A percentile compares a stretch with the other conserved stretches of the same genome.
These are phyloP conservation scores for Phaseolus lunatus DNA, from an alignment of 306 rosid species.

Conservation along the genomic window DNA sequence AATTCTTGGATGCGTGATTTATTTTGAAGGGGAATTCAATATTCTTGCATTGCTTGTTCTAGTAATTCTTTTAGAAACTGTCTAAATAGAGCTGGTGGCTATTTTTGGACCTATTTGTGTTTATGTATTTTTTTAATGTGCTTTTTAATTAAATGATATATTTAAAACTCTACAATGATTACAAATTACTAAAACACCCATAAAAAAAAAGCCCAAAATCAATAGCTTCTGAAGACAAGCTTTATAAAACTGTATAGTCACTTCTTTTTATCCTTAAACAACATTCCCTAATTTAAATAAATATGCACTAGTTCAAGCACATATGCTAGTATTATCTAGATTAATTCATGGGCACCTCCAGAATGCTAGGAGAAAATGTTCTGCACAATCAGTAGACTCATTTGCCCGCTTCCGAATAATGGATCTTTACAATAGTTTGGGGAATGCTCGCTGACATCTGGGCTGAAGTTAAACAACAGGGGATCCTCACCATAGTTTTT, in stretches of 20 bases:
- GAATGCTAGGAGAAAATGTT: conserved; percentile 16
- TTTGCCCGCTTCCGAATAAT: not conserved
- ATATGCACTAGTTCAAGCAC: not conserved
- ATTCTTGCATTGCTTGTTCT: not conserved
- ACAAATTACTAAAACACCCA: not conserved
- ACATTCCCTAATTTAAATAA: not conserved
- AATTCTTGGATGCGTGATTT: too few relatives aligned
- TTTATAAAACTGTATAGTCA: not conserved
- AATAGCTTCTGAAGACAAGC: not conserved
- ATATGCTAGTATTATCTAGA: conserved; percentile 3
- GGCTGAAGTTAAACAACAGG: conserved; percentile 17
- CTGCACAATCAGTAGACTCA: not conserved
- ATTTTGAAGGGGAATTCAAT: too few relatives aligned
- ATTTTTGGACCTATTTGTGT: not conserved
- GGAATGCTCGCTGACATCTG: not conserved
- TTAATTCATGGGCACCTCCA: conserved; percentile 2
- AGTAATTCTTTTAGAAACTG: not conserved
- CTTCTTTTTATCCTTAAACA: conserved; percentile 2
- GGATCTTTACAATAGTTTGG: not conserved
- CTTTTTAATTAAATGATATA: not conserved
- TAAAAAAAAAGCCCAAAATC: not conserved
- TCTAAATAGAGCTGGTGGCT: conserved; percentile 20
- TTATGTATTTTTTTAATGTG: not conserved
- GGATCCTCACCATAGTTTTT: not conserved
- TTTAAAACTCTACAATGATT: not conserved